Evolutionary conservation across 208 protist species (phyloP), one percentile per base, ranked within the genome.

Genomic region (Angomonas deanei): DNA sequence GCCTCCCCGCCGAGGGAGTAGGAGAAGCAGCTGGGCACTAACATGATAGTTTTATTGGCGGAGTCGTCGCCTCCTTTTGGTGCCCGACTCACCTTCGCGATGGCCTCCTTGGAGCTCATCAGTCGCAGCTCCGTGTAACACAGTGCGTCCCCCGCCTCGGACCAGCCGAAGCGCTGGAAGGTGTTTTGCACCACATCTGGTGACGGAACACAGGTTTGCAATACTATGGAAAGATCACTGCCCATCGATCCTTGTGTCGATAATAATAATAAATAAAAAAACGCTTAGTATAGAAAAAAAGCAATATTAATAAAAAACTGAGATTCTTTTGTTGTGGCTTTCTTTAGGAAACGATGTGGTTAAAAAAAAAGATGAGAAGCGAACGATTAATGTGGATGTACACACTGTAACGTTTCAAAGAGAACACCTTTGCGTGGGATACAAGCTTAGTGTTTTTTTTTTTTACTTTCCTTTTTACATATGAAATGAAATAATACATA

Each of bases 171-270:
- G 23, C 58, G 34, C 27, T 64, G 23, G 47, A 57, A 61, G 28
- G 38, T 61, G 19, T 62, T 21, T 1, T 58, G 55, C 17, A 68
- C 23, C 32, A 26, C 32, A 6, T 76, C 55, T 24, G 76, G 67
- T 15, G 67, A 58, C 34, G 66, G 62, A 21, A 77, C 76, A 55
- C 68, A 65, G 24, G 76, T 57, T 23, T 70, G 71, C 15, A 78
- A 23, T 24, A 78, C 65, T 67, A 82, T 66, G 33, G 76, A 82
- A 36, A 82, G 64, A 69, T 78, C 76, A 36, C 61, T 72, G 38
- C 76, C 76, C 76, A 82, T 82, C 2, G 27, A 13, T 23, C n/a
- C 10, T 26, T 23, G 2, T 49, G 4, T n/a, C n/a, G n/a, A 49
- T 39, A 33, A 2, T 46, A 57, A 30, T 46, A 26, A n/a, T 42